Conservation (phyloP, 768 basidiomycete genomes). For the Tricholoma bakamatsutake region DNA sequence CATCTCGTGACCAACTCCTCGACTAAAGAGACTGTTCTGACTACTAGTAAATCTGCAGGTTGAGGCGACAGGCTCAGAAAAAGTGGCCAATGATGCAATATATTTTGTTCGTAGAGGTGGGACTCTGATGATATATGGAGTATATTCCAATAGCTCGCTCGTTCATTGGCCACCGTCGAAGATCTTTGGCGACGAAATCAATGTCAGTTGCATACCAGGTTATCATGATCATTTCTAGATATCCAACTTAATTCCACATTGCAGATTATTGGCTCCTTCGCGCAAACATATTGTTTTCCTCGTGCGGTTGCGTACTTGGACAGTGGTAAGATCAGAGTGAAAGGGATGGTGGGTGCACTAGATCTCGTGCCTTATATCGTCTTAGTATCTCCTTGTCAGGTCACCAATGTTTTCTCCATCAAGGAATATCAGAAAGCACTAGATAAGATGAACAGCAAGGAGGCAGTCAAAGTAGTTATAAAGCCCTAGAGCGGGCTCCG, state of each 20-base stretch:
- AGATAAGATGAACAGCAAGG: slow-evolving; percentile 58
- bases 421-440: slow-evolving; percentile 59
- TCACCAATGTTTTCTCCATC: slow-evolving; percentile 55
- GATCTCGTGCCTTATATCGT: not conserved
- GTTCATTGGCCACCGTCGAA: slow-evolving; percentile 72
- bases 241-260: not conserved
- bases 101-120: slow-evolving; percentile 71
- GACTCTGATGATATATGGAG: slow-evolving; percentile 69
- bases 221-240: not conserved
- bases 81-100: slow-evolving; percentile 65
- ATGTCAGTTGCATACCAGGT: slow-evolving; percentile 23
- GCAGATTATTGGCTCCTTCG: slow-evolving; percentile 74
- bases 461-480: slow-evolving; percentile 47
- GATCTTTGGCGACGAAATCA: slow-evolving; percentile 74
- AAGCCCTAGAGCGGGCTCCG: slow-evolving; percentile 23
- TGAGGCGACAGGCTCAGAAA: slow-evolving; percentile 72
- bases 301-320: slow-evolving; percentile 75
- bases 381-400: slow-evolving; percentile 10
- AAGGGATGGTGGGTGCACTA: slow-evolving; percentile 35
- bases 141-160: slow-evolving; percentile 61
- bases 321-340: slow-evolving; percentile 60
- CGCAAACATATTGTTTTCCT: slow-evolving; percentile 74
- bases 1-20: not conserved
- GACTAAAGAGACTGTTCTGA: not conserved
- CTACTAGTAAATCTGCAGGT: slow-evolving; percentile 15